Base-by-base conservation (phyloP, 345 rosid genomes). In the Ceriops zippeliana region DNA sequence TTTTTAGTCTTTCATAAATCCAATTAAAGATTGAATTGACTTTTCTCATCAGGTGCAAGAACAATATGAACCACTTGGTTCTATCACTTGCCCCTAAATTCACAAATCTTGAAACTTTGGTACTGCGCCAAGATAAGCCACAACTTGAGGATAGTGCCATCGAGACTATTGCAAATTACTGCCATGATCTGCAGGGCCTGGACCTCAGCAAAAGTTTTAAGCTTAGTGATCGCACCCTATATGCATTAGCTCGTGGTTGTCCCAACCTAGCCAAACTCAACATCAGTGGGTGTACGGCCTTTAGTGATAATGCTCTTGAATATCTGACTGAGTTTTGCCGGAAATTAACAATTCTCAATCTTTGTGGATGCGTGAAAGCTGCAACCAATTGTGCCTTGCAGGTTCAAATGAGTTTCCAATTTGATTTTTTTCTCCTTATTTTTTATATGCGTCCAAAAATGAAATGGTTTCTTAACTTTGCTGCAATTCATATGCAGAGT, bases 151-250 rank as follows among this genome's bases (percentile, higher is more conserved):
- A 95, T 70, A 75, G 75, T 72, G 92, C 96, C 16, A 85, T 95
- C 34, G 89, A 89, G 78, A 80, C 86, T n/a, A 86, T 95, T 70
- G 91, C 98, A 62, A 85, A 70, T 65, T 75, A 77, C 78, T 95
- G 99, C 67, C 91, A 75, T 75, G 97, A 91, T 72, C 75, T 95
- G 76, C 90, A 78, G 81, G 96, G 86, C 62, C 86, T 95, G 75
- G 99, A 95, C 74, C 92, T 95, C 37, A 95, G 99, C 83, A 95
- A 90, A 83, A 95, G 99, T 86, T 90, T 89, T 77, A 95, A 78
- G 77, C 97, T 95, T 26, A 83, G 82, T 22, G 98, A 90, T 67
- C 68, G 64, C 63, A 86, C 98, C 37, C 80, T 95, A 49, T 75
- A 78, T 79, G 88, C 90, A 0, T 72, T 91, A 70, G 97, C 98